Evolutionary conservation across 2,329 filamentous ascomycete genomes (phyloP).

Genomic region (Elsinoe perseae): DNA sequence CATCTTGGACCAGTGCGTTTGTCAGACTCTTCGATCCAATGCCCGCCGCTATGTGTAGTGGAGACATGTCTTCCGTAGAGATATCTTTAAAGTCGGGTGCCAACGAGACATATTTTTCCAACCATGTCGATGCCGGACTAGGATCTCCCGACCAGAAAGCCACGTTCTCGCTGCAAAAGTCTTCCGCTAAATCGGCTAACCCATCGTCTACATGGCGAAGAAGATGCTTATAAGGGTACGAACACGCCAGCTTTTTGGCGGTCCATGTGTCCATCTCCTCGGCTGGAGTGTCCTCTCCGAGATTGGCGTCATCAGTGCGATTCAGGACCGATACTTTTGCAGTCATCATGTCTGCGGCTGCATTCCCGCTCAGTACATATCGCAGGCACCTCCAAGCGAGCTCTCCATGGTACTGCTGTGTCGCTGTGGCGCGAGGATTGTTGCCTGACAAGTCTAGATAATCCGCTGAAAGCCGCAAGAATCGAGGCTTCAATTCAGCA

Average conservation of each 20-base stretch:
- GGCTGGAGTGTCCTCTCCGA: not conserved
- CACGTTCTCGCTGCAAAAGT: not conserved
- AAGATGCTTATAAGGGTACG: slow-evolving; percentile 10
- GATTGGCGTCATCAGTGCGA: too few relatives aligned
- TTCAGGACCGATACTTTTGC: not conserved
- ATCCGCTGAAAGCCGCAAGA: not conserved
- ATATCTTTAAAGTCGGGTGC: slow-evolving; percentile 4
- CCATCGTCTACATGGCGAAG: slow-evolving; percentile 13
- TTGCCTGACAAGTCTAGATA: not conserved
- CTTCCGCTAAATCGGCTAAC: slow-evolving; percentile 7
- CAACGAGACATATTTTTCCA: not conserved
- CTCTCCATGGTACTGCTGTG: not conserved
- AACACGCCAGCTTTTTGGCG: not conserved
- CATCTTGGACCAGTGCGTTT: not conserved
- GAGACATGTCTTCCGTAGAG: not conserved
- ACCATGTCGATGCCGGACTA: not conserved
- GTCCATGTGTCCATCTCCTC: not conserved
- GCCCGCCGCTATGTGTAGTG: not conserved
- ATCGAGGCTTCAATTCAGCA: not conserved
- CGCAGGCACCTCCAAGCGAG: not conserved
- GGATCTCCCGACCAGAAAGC: slow-evolving; percentile 3
- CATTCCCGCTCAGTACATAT: not conserved
- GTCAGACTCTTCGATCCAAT: slow-evolving; percentile 4
- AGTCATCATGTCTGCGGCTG: not conserved
- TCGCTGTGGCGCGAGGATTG: not conserved